Evolutionary conservation across 139 green algal species (phyloP).

Genomic region (Coelastrella sp.): DNA sequence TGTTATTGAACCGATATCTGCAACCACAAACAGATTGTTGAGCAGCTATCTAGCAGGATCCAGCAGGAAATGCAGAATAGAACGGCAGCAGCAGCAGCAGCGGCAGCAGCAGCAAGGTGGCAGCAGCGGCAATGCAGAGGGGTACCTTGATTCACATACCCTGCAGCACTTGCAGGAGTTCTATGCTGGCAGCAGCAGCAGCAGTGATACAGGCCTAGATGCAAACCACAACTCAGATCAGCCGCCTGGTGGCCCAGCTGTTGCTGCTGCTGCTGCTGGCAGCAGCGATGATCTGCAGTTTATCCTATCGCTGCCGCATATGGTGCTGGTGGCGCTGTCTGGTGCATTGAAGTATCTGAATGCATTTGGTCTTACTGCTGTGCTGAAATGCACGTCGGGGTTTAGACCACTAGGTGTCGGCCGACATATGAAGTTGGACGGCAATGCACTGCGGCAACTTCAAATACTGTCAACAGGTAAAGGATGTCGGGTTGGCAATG

Average conservation of each 20-base stretch:
- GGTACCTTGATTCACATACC: background rate
- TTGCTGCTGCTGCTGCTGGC: background rate
- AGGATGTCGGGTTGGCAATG: background rate
- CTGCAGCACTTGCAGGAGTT: background rate
- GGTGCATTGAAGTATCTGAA: conserved; percentile 75
- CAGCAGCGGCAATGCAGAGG: background rate
- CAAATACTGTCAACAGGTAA: conserved; percentile 60
- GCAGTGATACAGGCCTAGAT: background rate
- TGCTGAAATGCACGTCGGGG: conserved; percentile 66
- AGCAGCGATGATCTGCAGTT: background rate
- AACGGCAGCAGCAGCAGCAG: too few species aligned
- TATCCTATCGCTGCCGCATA: conserved; percentile 64
- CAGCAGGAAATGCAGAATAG: conserved; percentile 7
- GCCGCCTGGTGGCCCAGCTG: background rate
- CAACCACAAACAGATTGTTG: conserved; percentile 67
- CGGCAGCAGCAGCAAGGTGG: background rate
- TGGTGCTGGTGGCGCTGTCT: conserved; percentile 70
- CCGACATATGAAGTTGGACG: conserved; percentile 64
- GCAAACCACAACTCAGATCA: too few species aligned
- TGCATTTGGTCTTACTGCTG: conserved; percentile 74
- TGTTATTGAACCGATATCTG: conserved; percentile 54
- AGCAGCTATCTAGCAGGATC: conserved; percentile 47
- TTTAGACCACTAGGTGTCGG: conserved; percentile 40
- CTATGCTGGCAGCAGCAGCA: background rate
- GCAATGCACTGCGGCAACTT: conserved; percentile 76